A percentile compares a stretch with the other conserved stretches of the same genome.
Conservation (phyloP, 768 basidiomycete genomes). For the Atractiella rhizophila region DNA sequence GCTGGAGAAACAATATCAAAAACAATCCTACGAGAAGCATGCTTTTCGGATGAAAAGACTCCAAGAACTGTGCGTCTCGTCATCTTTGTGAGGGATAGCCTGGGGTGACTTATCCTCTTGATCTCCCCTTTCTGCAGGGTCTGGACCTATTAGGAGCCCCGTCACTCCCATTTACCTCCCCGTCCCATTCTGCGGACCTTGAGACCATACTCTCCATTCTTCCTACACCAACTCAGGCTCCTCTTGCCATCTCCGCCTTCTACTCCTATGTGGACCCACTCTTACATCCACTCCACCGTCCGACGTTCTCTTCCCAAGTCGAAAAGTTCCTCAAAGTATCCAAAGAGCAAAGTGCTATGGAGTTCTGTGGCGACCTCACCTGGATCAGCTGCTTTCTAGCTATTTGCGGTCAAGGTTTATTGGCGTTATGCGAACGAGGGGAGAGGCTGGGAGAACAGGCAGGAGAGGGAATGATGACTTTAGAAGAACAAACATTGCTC, state of each 20-base stretch:
- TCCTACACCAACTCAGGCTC: conserved; percentile 5
- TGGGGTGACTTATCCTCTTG: no score
- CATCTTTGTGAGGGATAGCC: no score
- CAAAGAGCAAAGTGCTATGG: no score
- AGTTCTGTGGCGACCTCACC: conserved; percentile 4
- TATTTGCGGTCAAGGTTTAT: neutral
- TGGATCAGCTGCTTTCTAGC: conserved; percentile 10
- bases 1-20: no score
- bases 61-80: no score
- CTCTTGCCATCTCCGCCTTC: conserved; percentile 2
- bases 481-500: neutral
- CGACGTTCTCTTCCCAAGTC: conserved; percentile 2
- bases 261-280: conserved; percentile 1
- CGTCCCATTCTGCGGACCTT: neutral
- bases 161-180: neutral
- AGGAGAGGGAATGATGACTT: neutral
- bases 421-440: neutral
- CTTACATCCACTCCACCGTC: conserved; percentile 4
- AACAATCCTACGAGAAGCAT: no score
- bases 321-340: conserved; percentile 3
- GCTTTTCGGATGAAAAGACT: no score
- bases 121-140: no score
- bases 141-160: no score
- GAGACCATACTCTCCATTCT: neutral
- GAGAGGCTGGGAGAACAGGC: neutral